Conservation (phyloP, 768 basidiomycete genomes). For the Auriscalpium orientale region DNA sequence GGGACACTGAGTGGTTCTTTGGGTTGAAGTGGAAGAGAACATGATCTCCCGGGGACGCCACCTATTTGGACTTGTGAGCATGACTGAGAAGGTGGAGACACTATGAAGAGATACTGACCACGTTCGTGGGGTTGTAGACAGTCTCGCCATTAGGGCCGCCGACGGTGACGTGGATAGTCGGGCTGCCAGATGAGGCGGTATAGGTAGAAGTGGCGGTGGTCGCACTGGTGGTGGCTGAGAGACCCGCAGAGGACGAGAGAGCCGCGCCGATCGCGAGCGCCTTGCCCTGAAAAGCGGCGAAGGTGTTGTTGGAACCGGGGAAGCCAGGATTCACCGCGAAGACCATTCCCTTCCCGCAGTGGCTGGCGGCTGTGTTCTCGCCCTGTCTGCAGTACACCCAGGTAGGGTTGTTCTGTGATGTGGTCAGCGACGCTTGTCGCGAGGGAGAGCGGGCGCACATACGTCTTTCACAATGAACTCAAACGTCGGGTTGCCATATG, state of each 20-base stretch:
- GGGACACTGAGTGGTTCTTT: conserved; percentile 25
- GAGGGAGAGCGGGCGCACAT: not conserved
- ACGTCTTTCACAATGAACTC: conserved; percentile 20
- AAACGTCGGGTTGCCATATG: conserved; percentile 9
- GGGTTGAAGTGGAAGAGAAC: conserved; percentile 20
- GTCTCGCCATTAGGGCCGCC: conserved; percentile 1
- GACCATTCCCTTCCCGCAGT: conserved; percentile 23
- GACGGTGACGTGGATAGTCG: not conserved
- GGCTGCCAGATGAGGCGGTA: too few species aligned
- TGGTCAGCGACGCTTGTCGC: not conserved
- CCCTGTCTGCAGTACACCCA: conserved; percentile 22
- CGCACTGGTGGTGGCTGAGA: conserved; percentile 13
- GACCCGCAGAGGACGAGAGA: conserved; percentile 20
- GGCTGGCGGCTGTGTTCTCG: conserved; percentile 6
- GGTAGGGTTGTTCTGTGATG: conserved; percentile 12
- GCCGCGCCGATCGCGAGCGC: conserved; percentile 1
- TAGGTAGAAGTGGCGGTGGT: conserved; percentile 16
- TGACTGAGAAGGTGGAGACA: not conserved
- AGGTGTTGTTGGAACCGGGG: not conserved
- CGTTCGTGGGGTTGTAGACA: not conserved
- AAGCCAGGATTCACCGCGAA: conserved; percentile 20
- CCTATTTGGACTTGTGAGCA: not conserved
- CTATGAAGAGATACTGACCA: not conserved
- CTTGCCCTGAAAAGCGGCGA: not conserved
- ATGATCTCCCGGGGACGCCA: conserved; percentile 11